Conservation (phyloP, 768 basidiomycete genomes). For the Pisolithus microcarpus region DNA sequence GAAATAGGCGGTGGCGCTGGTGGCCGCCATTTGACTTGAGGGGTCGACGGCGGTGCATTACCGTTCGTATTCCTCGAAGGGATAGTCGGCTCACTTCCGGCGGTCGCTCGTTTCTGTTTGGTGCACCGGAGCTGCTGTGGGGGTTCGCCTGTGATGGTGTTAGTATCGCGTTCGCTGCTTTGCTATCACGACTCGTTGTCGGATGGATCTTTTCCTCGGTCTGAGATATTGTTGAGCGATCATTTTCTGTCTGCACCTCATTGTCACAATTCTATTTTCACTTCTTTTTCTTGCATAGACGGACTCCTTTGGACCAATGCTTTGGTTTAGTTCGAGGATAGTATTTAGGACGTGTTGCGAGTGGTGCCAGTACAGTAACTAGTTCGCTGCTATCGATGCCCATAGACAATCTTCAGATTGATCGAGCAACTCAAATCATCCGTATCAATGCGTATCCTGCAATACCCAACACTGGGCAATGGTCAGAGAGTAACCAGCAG, state of each 20-base stretch:
- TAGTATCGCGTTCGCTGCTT: slow-evolving; percentile 21
- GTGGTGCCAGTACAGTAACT: too few relatives aligned
- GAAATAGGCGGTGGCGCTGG: slow-evolving; percentile 30
- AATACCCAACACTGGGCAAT: slow-evolving; percentile 31
- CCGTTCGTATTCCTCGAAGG: slow-evolving; percentile 37
- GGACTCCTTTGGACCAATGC: too few relatives aligned
- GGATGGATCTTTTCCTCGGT: slow-evolving; percentile 25
- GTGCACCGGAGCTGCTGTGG: slow-evolving; percentile 26
- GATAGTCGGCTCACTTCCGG: slow-evolving; percentile 10
- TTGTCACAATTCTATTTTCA: neutral
- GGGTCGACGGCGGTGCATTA: slow-evolving; percentile 50
- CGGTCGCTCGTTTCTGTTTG: slow-evolving; percentile 5
- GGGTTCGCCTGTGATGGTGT: slow-evolving; percentile 35
- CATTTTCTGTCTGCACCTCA: neutral
- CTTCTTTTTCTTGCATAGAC: neutral
- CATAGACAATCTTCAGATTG: neutral
- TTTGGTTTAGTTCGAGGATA: too few relatives aligned
- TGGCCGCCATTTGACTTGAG: slow-evolving; percentile 50
- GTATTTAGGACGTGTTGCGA: too few relatives aligned
- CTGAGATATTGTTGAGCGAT: neutral
- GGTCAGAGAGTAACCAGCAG: neutral
- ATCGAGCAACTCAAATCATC: slow-evolving; percentile 6
- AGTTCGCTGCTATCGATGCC: too few relatives aligned
- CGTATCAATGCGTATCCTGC: slow-evolving; percentile 29
- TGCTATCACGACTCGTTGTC: slow-evolving; percentile 19